These are phyloP conservation scores for Colletotrichum paranaense DNA, from an alignment of 2,329 filamentous ascomycete species.

Conservation along the genomic window DNA sequence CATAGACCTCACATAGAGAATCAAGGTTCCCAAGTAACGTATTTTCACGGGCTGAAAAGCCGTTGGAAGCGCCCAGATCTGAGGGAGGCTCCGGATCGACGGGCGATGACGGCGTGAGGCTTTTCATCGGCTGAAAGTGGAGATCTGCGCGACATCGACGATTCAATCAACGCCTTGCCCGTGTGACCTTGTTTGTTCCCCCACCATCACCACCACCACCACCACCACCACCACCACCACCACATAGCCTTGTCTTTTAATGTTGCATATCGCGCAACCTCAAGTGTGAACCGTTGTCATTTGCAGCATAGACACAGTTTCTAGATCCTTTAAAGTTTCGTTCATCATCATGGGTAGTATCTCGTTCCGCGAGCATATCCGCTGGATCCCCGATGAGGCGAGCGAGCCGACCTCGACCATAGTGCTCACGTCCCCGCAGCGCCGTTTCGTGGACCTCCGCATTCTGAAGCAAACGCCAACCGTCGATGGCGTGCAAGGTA, in stretches of 20 bases:
- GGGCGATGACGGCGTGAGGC: slow-evolving; percentile 6
- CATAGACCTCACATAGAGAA: slow-evolving; percentile 19
- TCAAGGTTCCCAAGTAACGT: background rate
- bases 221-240: background rate
- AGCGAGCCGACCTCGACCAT: slow-evolving; percentile 72
- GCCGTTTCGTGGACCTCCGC: slow-evolving; percentile 72
- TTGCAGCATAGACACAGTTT: background rate
- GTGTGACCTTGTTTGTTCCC: background rate
- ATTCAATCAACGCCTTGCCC: background rate
- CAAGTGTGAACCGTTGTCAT: background rate
- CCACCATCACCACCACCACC: background rate
- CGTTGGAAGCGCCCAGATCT: background rate
- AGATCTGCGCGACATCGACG: background rate
- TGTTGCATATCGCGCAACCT: background rate
- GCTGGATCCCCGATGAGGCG: slow-evolving; percentile 63
- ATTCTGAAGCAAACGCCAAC: slow-evolving; percentile 48
- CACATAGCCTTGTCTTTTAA: background rate
- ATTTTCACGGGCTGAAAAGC: background rate
- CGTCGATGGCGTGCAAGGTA: slow-evolving; percentile 26
- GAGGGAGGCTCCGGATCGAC: background rate
- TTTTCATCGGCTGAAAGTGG: slow-evolving; percentile 23
- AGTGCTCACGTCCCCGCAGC: slow-evolving; percentile 69
- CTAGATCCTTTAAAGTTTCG: too few species aligned
- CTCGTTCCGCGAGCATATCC: slow-evolving; percentile 69
- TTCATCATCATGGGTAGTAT: slow-evolving; percentile 56